Percentiles rank a stretch among this genome's conserved stretches.
Evolutionary conservation across 352 stramenopile species (phyloP).

Genomic region (Blastocystis sp.): DNA sequence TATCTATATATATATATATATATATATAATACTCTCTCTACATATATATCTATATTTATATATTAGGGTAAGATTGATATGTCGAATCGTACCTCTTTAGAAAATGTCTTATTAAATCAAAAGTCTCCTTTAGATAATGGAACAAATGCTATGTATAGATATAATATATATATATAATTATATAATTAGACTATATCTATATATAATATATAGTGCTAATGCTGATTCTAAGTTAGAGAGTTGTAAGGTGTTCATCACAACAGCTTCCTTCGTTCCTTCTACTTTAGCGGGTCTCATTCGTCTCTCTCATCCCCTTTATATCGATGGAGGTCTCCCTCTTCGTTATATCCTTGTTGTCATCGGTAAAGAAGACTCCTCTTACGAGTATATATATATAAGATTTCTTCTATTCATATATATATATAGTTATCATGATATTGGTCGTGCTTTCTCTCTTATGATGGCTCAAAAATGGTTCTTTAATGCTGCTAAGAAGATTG

Average conservation of each 20-base stretch:
- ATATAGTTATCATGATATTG: slow-evolving; percentile 25
- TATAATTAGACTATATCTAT: no score
- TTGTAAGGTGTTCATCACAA: not conserved
- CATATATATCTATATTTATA: no score
- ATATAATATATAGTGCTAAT: no score
- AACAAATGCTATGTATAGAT: no score
- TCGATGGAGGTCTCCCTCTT: not conserved
- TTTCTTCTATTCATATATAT: not conserved
- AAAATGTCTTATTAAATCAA: no score
- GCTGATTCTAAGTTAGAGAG: not conserved
- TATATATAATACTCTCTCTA: no score
- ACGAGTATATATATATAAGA: not conserved
- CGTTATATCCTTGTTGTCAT: slow-evolving; percentile 17
- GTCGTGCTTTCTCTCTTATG: slow-evolving; percentile 23
- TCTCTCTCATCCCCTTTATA: not conserved
- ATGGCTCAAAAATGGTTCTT: slow-evolving; percentile 19
- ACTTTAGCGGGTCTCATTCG: slow-evolving; percentile 1
- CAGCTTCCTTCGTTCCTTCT: not conserved
- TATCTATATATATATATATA: no score
- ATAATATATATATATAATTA: no score
- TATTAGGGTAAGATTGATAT: no score
- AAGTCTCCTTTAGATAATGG: no score
- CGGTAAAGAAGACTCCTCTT: not conserved
- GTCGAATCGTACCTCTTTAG: no score
- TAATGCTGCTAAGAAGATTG: slow-evolving; percentile 19